A percentile compares a stretch with the other conserved stretches of the same genome.
Conservation (phyloP, 495 filamentous ascomycete genomes). For the Hypoxylon crocopeplum region DNA sequence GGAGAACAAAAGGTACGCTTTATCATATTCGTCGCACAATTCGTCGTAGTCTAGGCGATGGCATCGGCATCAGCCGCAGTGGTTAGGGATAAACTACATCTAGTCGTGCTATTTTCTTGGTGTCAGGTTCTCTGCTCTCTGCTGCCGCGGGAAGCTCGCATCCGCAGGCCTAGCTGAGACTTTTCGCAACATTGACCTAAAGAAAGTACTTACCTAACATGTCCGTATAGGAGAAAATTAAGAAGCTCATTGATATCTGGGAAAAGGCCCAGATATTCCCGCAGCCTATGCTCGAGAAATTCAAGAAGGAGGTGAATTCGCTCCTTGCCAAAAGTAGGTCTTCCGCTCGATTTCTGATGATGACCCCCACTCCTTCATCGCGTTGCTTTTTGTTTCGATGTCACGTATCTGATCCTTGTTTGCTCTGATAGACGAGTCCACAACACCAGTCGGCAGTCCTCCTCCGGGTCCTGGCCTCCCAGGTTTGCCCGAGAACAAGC, state of each 20-base stretch:
- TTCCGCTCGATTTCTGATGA: conserved; percentile 21
- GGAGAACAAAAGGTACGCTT: conserved; percentile 98
- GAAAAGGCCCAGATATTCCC: conserved; percentile 95
- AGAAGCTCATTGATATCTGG: conserved; percentile 97
- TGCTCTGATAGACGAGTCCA: conserved; percentile 67
- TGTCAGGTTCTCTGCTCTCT: conserved; percentile 4
- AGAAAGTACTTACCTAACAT: conserved; percentile 50
- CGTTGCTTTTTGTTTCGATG: conserved; percentile 20
- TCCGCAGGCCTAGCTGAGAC: conserved; percentile 10
- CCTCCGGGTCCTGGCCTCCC: conserved; percentile 61
- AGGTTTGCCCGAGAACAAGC: conserved; percentile 36
- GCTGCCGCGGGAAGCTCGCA: conserved; percentile 2
- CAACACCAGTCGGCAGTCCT: conserved; percentile 81
- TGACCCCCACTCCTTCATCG: conserved; percentile 6
- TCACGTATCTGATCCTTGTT: conserved; percentile 42
- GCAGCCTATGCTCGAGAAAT: conserved; percentile 75
- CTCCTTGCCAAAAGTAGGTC: conserved; percentile 70
- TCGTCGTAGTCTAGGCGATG: conserved; percentile 42
- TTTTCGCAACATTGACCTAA: conserved; percentile 28
- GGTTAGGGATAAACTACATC: conserved; percentile 45
- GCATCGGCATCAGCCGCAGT: conserved; percentile 32
- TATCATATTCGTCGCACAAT: conserved; percentile 42
- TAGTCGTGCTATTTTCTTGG: conserved; percentile 35
- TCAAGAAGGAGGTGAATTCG: conserved; percentile 82
- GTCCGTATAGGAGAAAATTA: conserved; percentile 86